Evolutionary conservation across 805 yeast species (phyloP).

Genomic region (Myxozyma melibiosi): DNA sequence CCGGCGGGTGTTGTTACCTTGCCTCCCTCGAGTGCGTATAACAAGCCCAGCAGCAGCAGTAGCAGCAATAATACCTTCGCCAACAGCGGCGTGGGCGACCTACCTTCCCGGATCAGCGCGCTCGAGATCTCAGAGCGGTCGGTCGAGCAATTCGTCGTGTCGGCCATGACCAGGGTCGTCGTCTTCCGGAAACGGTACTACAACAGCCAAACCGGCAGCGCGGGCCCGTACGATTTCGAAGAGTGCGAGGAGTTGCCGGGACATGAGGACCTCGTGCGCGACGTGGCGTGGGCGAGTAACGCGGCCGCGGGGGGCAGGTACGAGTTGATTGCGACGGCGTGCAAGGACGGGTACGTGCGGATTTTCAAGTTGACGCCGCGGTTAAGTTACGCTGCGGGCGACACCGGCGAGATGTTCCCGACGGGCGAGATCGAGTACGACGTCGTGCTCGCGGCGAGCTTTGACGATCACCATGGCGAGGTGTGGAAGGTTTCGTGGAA

Average conservation of each 20-base stretch:
- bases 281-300: conserved; percentile 30
- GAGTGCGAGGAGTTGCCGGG: conserved; percentile 59
- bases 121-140: conserved; percentile 68
- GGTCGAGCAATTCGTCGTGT: conserved; percentile 81
- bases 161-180: conserved; percentile 84
- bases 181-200: conserved; percentile 56
- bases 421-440: conserved; percentile 38
- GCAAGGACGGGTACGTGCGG: conserved; percentile 90
- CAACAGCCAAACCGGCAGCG: conserved; percentile 25
- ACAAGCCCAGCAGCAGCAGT: not conserved
- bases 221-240: conserved; percentile 43
- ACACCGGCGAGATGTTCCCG: not conserved
- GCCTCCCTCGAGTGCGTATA: not conserved
- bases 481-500: conserved; percentile 98
- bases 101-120: conserved; percentile 51
- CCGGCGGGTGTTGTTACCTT: conserved; percentile 16
- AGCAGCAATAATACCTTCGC: not conserved
- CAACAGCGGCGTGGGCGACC: not conserved
- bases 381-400: not conserved
- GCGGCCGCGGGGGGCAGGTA: conserved; percentile 60
- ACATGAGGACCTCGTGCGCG: conserved; percentile 46
- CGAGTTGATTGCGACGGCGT: conserved; percentile 90
- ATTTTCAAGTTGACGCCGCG: conserved; percentile 64
- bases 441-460: conserved; percentile 65
- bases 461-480: conserved; percentile 79